Evolutionary conservation across 2,329 filamentous ascomycete genomes (phyloP).

Genomic region (Pseudogymnoascus sp.): DNA sequence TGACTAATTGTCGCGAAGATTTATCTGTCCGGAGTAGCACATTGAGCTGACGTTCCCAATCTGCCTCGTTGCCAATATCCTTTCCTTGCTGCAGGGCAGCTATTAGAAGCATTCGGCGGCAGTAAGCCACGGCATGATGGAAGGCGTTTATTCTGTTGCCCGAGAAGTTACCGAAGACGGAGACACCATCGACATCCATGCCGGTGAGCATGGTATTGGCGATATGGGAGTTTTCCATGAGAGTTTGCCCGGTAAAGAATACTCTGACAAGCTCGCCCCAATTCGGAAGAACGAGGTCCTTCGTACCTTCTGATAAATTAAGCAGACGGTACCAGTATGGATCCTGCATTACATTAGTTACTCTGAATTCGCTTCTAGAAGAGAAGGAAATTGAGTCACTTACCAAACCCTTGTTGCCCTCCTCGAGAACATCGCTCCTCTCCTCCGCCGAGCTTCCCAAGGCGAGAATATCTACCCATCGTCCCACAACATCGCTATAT

Average conservation of each 20-base stretch:
- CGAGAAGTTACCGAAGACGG: slow-evolving; percentile 32
- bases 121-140: slow-evolving; percentile 63
- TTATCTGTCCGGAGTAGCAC: slow-evolving; percentile 64
- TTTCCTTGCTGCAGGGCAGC: slow-evolving; percentile 36
- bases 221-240: slow-evolving; percentile 25
- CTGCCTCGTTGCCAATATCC: slow-evolving; percentile 52
- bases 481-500: slow-evolving; percentile 68
- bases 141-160: slow-evolving; percentile 49
- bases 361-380: neutral
- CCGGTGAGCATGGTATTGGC: slow-evolving; percentile 28
- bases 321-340: slow-evolving; percentile 63
- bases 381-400: slow-evolving; percentile 40
- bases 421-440: slow-evolving; percentile 77
- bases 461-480: slow-evolving; percentile 85
- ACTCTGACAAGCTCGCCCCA: slow-evolving; percentile 44
- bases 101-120: slow-evolving; percentile 52
- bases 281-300: slow-evolving; percentile 37
- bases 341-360: slow-evolving; percentile 24
- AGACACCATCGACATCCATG: slow-evolving; percentile 36
- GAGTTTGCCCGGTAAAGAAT: slow-evolving; percentile 40
- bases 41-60: slow-evolving; percentile 79
- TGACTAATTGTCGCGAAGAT: slow-evolving; percentile 52
- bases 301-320: slow-evolving; percentile 43
- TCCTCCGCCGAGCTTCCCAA: slow-evolving; percentile 59
- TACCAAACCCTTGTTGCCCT: slow-evolving; percentile 82